phyloP scores from a whole-genome alignment of 345 rosid genomes.

The Pelargonium nanum region DNA sequence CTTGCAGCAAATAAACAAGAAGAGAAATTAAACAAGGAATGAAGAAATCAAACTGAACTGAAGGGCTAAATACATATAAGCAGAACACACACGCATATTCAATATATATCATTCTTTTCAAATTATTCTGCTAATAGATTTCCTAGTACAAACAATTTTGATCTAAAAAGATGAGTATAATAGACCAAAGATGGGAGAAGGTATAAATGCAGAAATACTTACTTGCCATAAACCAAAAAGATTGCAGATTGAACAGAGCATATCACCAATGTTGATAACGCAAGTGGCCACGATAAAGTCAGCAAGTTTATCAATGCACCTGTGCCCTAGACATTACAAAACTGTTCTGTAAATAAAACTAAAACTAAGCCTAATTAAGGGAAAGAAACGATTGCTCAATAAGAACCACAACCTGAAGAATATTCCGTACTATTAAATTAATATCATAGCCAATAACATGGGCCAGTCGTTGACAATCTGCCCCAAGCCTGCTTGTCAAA shows the following conservation, averaged over 20 bases:
- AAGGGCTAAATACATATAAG: no score
- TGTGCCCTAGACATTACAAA: conserved; percentile 28
- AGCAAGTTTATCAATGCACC: conserved; percentile 48
- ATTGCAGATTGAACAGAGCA: conserved; percentile 28
- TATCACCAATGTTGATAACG: conserved; percentile 32
- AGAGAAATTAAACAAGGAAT: no score
- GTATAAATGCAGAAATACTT: conserved; percentile 20
- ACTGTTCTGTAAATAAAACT: neutral
- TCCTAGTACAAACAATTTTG: conserved; percentile 1
- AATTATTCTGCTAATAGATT: neutral
- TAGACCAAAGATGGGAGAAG: neutral
- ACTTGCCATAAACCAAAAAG: conserved; percentile 39
- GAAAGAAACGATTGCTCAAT: neutral
- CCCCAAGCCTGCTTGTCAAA: conserved; percentile 47
- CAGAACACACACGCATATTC: no score
- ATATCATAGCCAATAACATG: conserved; percentile 34
- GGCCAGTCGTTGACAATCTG: conserved; percentile 46
- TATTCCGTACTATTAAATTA: conserved; percentile 39
- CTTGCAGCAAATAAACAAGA: no score
- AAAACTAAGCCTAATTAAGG: conserved; percentile 2
- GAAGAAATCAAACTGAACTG: no score
- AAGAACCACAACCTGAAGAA: conserved; percentile 32
- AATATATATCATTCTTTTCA: neutral
- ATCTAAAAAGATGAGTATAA: neutral
- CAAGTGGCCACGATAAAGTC: conserved; percentile 45